phyloP scores from a whole-genome alignment of 495 filamentous ascomycete genomes.

The Podospora conica region DNA sequence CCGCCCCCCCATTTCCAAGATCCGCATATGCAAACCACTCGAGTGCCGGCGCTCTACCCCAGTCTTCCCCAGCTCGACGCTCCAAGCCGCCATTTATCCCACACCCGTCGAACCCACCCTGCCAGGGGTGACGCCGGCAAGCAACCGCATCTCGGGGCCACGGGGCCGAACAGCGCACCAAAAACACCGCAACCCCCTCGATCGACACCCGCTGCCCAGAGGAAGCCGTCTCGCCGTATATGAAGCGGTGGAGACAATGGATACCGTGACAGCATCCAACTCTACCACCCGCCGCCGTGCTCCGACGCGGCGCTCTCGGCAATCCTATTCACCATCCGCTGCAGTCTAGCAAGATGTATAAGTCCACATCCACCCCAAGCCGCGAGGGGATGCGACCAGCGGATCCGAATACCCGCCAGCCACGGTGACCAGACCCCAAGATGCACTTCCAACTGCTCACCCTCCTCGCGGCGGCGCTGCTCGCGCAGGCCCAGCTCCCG shows the following conservation, averaged over 20 bases:
- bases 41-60: slow-evolving; percentile 20
- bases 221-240: slow-evolving; percentile 1
- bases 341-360: not conserved
- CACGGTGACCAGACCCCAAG: not conserved
- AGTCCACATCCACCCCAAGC: not conserved
- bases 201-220: slow-evolving; percentile 6
- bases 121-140: not conserved
- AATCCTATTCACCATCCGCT: not conserved
- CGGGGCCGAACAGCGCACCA: slow-evolving; percentile 3
- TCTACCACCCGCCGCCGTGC: slow-evolving; percentile 15
- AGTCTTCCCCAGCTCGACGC: not conserved
- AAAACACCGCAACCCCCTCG: not conserved
- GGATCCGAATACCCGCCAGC: not conserved
- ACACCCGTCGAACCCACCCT: slow-evolving; percentile 13
- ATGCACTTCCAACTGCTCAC: slow-evolving; percentile 12
- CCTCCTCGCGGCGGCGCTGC: slow-evolving; percentile 9
- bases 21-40: not conserved
- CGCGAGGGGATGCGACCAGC: not conserved
- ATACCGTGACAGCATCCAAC: not conserved
- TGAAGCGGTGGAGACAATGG: slow-evolving; percentile 12
- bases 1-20: not conserved
- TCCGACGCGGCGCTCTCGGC: slow-evolving; percentile 21
- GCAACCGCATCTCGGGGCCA: slow-evolving; percentile 3
- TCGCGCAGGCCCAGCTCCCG: slow-evolving; percentile 12
- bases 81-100: slow-evolving; percentile 15